phyloP scores from a whole-genome alignment of 192 early-diverging fungal species.

The Powellomyces hirtus region DNA sequence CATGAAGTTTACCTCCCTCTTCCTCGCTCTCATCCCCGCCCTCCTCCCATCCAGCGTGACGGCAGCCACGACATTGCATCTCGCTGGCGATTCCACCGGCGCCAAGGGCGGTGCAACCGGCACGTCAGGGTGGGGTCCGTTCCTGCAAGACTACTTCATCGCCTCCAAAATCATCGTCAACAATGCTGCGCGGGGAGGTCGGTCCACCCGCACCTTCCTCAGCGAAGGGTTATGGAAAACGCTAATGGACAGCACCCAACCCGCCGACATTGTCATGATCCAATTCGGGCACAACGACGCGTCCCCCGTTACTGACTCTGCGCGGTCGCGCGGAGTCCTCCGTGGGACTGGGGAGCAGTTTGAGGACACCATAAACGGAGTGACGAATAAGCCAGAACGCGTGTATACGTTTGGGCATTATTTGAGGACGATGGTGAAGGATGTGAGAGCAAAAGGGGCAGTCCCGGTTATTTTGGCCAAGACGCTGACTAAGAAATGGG shows the following conservation, averaged over 20 bases:
- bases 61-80: not conserved
- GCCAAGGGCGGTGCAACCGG: not conserved
- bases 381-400: not conserved
- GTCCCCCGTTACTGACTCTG: not conserved
- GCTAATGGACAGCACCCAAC: not conserved
- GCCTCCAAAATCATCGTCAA: not conserved
- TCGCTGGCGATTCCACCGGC: not conserved
- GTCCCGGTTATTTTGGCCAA: not conserved
- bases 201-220: not conserved
- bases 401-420: conserved; percentile 1
- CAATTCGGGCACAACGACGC: not conserved
- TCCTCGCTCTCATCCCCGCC: not conserved
- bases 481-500: not conserved
- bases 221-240: not conserved
- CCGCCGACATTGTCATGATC: not conserved
- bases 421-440: not conserved
- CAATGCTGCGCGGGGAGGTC: not conserved
- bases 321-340: not conserved
- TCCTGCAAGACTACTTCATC: not conserved
- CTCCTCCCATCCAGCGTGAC: not conserved
- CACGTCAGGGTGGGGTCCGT: not conserved
- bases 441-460: not conserved
- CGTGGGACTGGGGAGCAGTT: not conserved
- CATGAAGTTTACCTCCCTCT: not conserved
- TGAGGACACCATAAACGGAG: not conserved